These are phyloP conservation scores for Vaccinium vitisidaea DNA, from an alignment of 148 eudicot genomes.

Conservation along the genomic window DNA sequence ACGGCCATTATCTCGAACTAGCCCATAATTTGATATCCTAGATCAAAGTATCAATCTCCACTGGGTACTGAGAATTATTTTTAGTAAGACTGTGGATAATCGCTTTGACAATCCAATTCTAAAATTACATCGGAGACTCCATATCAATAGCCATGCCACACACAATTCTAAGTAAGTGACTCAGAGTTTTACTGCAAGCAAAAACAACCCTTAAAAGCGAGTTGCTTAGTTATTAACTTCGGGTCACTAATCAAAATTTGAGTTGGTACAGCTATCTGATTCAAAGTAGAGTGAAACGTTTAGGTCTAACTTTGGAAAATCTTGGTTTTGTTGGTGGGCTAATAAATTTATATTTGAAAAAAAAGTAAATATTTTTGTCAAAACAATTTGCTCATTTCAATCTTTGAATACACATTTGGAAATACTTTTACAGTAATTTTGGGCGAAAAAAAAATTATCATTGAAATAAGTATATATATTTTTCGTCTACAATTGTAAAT, in stretches of 20 bases:
- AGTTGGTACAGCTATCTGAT: neutral
- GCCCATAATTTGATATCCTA: too few relatives aligned
- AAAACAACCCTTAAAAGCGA: neutral
- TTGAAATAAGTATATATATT: too few relatives aligned
- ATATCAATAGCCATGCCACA: too few relatives aligned
- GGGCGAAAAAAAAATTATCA: too few relatives aligned
- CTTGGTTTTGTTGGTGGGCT: neutral
- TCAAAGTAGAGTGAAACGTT: neutral
- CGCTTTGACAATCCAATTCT: too few relatives aligned
- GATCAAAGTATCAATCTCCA: too few relatives aligned
- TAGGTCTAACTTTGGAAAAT: neutral
- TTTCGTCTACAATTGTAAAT: too few relatives aligned
- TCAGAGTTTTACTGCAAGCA: neutral
- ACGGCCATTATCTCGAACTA: too few relatives aligned
- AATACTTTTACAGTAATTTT: neutral
- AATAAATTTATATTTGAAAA: neutral
- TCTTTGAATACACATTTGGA: neutral
- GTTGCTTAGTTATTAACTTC: neutral
- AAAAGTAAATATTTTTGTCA: neutral
- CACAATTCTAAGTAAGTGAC: too few relatives aligned
- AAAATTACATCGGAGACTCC: too few relatives aligned
- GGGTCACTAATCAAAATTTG: neutral
- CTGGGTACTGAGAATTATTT: too few relatives aligned
- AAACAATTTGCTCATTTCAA: neutral
- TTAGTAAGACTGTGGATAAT: too few relatives aligned